Percentiles rank a stretch among this genome's conserved stretches.
These are phyloP conservation scores for Talaromyces verruculosus DNA, from an alignment of 2,329 filamentous ascomycete species.

Conservation along the genomic window DNA sequence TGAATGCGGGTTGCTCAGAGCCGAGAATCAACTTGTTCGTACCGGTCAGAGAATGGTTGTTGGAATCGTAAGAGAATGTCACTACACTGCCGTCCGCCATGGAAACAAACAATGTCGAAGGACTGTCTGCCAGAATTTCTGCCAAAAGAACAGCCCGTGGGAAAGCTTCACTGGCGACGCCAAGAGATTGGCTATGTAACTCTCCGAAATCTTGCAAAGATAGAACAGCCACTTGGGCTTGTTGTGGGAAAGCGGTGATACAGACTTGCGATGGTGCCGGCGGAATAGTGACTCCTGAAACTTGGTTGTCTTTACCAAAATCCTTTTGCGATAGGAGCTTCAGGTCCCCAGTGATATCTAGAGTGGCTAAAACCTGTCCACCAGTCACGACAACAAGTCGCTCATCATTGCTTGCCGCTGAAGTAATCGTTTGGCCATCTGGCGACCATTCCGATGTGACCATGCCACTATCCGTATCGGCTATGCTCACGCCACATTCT, in stretches of 20 bases:
- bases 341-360: conserved; percentile 63
- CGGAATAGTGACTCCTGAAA: conserved; percentile 80
- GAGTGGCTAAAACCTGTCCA: conserved; percentile 68
- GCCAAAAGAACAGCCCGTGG: conserved; percentile 79
- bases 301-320: conserved; percentile 68
- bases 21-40: conserved; percentile 83
- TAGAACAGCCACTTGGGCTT: conserved; percentile 74
- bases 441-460: conserved; percentile 50
- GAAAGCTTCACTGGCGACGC: conserved; percentile 69
- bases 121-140: conserved; percentile 66
- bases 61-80: conserved; percentile 70
- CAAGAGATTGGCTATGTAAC: conserved; percentile 63
- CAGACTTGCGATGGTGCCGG: conserved; percentile 63
- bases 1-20: conserved; percentile 78
- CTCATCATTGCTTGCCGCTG: conserved; percentile 70
- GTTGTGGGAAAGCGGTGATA: conserved; percentile 83
- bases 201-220: conserved; percentile 65
- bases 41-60: conserved; percentile 63
- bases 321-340: conserved; percentile 59
- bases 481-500: conserved; percentile 59
- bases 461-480: conserved; percentile 56
- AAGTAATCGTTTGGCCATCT: conserved; percentile 63
- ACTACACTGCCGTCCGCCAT: conserved; percentile 91
- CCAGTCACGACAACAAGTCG: conserved; percentile 72
- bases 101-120: conserved; percentile 79